phyloP scores from a whole-genome alignment of 164 flowering plant genomes.

The Vitis amurensis region DNA sequence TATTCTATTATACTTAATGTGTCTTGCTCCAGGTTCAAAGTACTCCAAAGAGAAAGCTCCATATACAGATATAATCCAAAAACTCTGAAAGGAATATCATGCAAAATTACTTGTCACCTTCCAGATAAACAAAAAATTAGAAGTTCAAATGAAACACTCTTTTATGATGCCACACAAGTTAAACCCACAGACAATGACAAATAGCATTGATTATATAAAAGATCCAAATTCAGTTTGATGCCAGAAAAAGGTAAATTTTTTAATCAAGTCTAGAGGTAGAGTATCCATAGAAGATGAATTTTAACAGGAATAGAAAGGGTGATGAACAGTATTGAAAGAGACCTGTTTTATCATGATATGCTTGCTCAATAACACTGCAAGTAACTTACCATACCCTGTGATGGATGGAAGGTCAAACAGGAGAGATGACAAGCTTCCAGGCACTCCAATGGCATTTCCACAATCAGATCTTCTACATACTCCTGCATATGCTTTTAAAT shows the following conservation, averaged over 20 bases:
- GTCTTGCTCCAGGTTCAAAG: neutral
- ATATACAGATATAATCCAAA: too few species aligned
- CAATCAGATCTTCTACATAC: slow-evolving; percentile 75
- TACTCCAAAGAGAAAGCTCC: too few species aligned
- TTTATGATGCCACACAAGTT: neutral
- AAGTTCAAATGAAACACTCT: too few species aligned
- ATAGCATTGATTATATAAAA: neutral
- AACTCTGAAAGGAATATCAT: too few species aligned
- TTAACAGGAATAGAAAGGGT: neutral
- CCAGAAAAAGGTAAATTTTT: too few species aligned
- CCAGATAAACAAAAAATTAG: too few species aligned
- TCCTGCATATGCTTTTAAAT: slow-evolving; percentile 57
- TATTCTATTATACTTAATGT: neutral
- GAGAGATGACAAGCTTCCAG: slow-evolving; percentile 76
- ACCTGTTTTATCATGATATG: neutral
- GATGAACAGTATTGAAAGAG: neutral
- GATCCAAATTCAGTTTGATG: neutral
- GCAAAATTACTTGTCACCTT: too few species aligned
- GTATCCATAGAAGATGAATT: neutral
- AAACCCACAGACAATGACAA: neutral
- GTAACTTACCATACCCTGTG: slow-evolving; percentile 99
- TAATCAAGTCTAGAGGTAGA: neutral
- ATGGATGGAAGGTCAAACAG: slow-evolving; percentile 93
- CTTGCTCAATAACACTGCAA: slow-evolving; percentile 12
- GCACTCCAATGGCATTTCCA: slow-evolving; percentile 72